Percentiles rank a stretch among this genome's conserved stretches.
These are phyloP conservation scores for Euphorbia schlechtendalii DNA, from an alignment of 441 rosid species.

Conservation along the genomic window DNA sequence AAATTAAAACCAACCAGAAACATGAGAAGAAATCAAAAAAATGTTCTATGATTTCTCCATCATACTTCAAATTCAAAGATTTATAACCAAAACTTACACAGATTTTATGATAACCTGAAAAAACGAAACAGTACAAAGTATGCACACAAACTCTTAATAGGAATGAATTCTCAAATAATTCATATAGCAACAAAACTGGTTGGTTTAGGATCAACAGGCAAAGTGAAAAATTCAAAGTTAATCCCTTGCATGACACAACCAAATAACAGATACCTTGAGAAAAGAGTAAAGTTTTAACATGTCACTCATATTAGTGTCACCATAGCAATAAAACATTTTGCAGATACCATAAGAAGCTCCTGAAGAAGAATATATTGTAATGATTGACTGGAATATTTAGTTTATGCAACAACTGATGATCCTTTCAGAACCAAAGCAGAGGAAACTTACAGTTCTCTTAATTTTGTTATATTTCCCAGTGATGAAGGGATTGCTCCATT, in stretches of 20 bases:
- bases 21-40: not conserved
- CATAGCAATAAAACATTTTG: no score
- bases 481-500: conserved; percentile 59
- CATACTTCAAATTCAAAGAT: not conserved
- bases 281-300: not conserved
- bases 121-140: not conserved
- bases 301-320: not conserved
- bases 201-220: not conserved
- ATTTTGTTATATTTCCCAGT: conserved; percentile 40
- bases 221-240: not conserved
- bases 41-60: not conserved
- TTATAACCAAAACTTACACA: not conserved
- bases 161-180: not conserved
- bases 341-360: no score
- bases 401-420: no score
- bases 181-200: not conserved
- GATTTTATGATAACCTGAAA: not conserved
- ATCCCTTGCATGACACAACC: not conserved
- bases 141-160: not conserved
- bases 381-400: no score
- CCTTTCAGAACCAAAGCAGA: no score
- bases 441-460: conserved; percentile 70
- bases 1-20: not conserved
- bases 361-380: no score
- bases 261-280: not conserved